Evolutionary conservation across 352 stramenopile genomes (phyloP), one percentile per base, ranked within the genome.

Genomic region (Globisporangium spiculum): DNA sequence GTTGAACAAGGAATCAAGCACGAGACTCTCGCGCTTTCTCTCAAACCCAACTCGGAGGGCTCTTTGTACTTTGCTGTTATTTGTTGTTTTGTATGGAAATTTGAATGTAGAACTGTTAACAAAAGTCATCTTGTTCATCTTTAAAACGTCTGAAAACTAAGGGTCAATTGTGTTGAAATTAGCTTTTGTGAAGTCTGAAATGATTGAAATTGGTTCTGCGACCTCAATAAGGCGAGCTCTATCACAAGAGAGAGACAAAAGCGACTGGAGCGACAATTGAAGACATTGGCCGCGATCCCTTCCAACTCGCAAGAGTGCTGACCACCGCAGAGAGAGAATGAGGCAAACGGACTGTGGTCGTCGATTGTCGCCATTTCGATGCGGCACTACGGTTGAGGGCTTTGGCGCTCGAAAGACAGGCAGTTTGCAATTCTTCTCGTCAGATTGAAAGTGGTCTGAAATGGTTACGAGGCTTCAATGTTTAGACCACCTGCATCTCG

Each of bases 81-180:
- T 54, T 9, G 18, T 18, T 50, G 41, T 50, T 54, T 26, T 54
- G 20, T 54, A 54, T 54, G 46, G 46, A 54, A 54, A 54, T 54
- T 54, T 54, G 46, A 54, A 54, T 54, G 46, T 54, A 54, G 46
- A 54, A 54, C 41, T 48, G 14, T 48, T 48, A 48, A 48, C 27
- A 32, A 48, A n/a, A n/a, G 41, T 48, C 41, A 48, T n/a, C 41
- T n/a, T 44, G 36, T 18, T 26, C 46, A 10, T 6, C 46, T 54
- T 4, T 24, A 26, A 10, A 53, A 24, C 18, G 46, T 53, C 44
- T 53, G 36, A 48, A n/a, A 48, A 48, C 5, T 44, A 3, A 12
- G 9, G 36, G 27, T 14, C 36, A 41, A 41, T 10, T 41, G 10
- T 44, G 14, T 48, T n/a, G 41, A 48, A 26, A 26, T 54, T 26